A percentile compares a stretch with the other conserved stretches of the same genome.
These are phyloP conservation scores for Fusarium luffae DNA, from an alignment of 2,329 filamentous ascomycete genomes.

Conservation along the genomic window DNA sequence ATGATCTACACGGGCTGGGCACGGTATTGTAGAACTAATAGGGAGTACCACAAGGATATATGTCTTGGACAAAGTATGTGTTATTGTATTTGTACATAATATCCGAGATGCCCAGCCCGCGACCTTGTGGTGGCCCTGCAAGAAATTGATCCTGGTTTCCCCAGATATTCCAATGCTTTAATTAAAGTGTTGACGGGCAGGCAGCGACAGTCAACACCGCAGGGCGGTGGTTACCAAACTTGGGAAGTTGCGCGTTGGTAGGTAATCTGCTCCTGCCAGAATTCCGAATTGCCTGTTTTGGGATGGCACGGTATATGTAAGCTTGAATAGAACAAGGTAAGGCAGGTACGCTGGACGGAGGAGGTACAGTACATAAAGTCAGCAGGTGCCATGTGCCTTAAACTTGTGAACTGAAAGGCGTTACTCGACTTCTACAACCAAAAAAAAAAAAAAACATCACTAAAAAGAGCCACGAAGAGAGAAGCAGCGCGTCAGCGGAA, in stretches of 20 bases:
- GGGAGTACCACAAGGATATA: not conserved
- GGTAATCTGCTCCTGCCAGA: slow-evolving; percentile 18
- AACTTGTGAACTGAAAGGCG: not conserved
- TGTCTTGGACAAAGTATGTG: not conserved
- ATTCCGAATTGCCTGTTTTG: slow-evolving; percentile 7
- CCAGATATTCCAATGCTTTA: slow-evolving; percentile 20
- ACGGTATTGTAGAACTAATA: not conserved
- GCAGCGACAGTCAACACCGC: not conserved
- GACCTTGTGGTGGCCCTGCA: not conserved
- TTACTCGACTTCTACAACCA: slow-evolving; percentile 1
- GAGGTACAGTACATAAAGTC: not conserved
- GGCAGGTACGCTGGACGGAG: not conserved
- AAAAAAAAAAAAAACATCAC: not conserved
- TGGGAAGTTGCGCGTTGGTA: not conserved
- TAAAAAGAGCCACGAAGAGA: not conserved
- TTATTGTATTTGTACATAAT: not conserved
- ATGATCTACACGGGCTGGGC: slow-evolving; percentile 13
- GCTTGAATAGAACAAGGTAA: not conserved
- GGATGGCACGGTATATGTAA: not conserved
- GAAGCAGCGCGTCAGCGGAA: not conserved
- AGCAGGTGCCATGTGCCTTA: not conserved
- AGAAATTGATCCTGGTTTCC: slow-evolving; percentile 24
- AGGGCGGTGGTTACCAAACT: not conserved
- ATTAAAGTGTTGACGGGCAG: slow-evolving; percentile 7
- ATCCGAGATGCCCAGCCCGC: not conserved